Conservation (phyloP, 2,329 filamentous ascomycete genomes). For the Fusarium pseudoanthophilum region DNA sequence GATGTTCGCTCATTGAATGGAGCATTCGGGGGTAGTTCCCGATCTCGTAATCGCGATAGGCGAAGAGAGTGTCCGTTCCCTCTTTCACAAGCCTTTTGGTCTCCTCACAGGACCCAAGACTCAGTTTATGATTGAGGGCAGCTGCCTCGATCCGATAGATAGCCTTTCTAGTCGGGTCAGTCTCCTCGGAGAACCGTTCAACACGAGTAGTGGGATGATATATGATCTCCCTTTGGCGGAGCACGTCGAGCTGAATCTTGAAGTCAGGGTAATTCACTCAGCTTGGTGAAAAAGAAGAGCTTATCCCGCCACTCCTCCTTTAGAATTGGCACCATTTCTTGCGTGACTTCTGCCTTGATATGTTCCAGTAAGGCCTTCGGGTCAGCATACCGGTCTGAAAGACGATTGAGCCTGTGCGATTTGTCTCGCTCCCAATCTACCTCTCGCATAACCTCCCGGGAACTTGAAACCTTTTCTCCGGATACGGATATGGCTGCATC, state of each 20-base stretch:
- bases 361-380: neutral
- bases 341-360: neutral
- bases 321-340: neutral
- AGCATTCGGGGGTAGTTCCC: neutral
- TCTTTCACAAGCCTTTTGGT: neutral
- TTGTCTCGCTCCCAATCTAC: neutral
- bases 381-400: neutral
- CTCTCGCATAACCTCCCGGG: rapidly evolving
- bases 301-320: neutral
- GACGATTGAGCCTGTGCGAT: neutral
- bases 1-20: neutral
- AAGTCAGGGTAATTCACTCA: neutral
- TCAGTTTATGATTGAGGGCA: no score
- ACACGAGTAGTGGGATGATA: rapidly evolving
- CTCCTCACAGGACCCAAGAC: no score
- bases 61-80: neutral
- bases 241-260: neutral
- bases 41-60: no score
- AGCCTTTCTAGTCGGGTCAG: rapidly evolving
- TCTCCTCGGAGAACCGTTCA: neutral
- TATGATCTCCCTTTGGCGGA: neutral
- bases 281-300: rapidly evolving
- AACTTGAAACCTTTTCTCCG: no score
- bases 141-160: neutral
- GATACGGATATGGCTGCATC: no score